Base-by-base conservation (phyloP, 2,329 filamentous ascomycete species). In the Diaporthe eres region DNA sequence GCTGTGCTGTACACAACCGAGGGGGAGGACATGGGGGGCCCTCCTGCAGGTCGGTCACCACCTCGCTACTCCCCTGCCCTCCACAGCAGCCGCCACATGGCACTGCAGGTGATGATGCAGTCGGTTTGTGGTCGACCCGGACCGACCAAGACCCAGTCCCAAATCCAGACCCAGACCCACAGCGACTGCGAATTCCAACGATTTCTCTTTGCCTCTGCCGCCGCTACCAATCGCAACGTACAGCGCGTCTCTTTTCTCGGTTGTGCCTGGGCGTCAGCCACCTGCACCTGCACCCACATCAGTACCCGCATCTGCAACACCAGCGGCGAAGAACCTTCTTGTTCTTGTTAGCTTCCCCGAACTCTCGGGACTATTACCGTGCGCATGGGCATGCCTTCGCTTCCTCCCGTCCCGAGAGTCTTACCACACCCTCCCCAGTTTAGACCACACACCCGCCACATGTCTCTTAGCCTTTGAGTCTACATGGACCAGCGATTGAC, bases 81-180 rank as follows among this genome's bases (percentile, higher is more conserved):
- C 65, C 47, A 68, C 65, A 37, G 65, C 65, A 53, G 65, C 65
- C 47, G 65, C 65, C 65, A 70, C 65, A 55, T 70, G 34, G 65
- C 65, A 70, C 65, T 70, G 65, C 65, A 70, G 65, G 42, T 68
- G 44, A 51, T 51, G 63, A 49, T 68, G 65, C 65, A 55, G 34
- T 55, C 65, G 44, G 61, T 49, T 37, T 67, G 42, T 67, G 61
- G 61, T 31, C 65, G 49, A 70, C 15, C 65, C 65, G 28, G 63
- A 49, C 28, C 53, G 28, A 37, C 61, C 61, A 22, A 7, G 63
- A 28, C 60, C n/a, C 25, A 68, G 65, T 49, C 42, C 25, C 9
- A 51, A 42, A 31, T n/a, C 58, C 17, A 28, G 60, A 15, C 61
- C 61, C 61, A 70, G 65, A 70, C 65, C 65, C 65, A 70, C 65